Conservation (phyloP, 805 yeast species). For the Schwanniomyces vanrijiae region DNA sequence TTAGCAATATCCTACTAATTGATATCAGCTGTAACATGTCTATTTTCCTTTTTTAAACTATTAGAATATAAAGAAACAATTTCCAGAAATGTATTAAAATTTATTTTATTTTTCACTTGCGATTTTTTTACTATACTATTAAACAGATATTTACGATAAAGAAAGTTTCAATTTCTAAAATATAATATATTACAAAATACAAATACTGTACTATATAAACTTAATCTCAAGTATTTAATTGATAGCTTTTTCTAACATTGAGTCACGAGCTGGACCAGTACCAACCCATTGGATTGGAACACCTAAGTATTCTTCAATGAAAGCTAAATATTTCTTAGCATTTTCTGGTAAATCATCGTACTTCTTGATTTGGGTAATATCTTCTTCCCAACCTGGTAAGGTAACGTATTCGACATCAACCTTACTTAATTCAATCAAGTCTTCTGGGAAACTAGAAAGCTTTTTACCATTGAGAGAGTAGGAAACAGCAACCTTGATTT, state of each 20-base stretch:
- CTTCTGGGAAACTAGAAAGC: slow-evolving; percentile 87
- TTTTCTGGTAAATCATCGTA: slow-evolving; percentile 84
- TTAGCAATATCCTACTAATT: background rate
- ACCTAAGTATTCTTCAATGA: slow-evolving; percentile 78
- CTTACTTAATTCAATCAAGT: slow-evolving; percentile 73
- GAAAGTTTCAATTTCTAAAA: background rate
- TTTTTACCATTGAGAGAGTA: slow-evolving; percentile 78
- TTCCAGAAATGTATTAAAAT: background rate
- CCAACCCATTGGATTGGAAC: slow-evolving; percentile 97
- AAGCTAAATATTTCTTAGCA: slow-evolving; percentile 81
- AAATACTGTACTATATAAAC: background rate
- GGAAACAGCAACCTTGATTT: slow-evolving; percentile 83
- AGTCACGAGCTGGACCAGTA: slow-evolving; percentile 95
- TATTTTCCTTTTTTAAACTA: no score
- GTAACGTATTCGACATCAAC: slow-evolving; percentile 92
- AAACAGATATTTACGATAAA: background rate
- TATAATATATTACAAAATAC: background rate
- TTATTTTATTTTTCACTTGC: background rate
- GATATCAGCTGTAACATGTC: background rate
- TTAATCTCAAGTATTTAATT: slow-evolving; percentile 3
- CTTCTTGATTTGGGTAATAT: slow-evolving; percentile 67
- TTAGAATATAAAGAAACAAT: background rate
- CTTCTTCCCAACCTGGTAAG: slow-evolving; percentile 91
- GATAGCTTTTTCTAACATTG: slow-evolving; percentile 67
- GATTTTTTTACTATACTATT: background rate